Percentiles rank a stretch among this genome's conserved stretches.
Evolutionary conservation across 1,284 basidiomycete genomes (phyloP).

Genomic region (Chalciporus sp.): DNA sequence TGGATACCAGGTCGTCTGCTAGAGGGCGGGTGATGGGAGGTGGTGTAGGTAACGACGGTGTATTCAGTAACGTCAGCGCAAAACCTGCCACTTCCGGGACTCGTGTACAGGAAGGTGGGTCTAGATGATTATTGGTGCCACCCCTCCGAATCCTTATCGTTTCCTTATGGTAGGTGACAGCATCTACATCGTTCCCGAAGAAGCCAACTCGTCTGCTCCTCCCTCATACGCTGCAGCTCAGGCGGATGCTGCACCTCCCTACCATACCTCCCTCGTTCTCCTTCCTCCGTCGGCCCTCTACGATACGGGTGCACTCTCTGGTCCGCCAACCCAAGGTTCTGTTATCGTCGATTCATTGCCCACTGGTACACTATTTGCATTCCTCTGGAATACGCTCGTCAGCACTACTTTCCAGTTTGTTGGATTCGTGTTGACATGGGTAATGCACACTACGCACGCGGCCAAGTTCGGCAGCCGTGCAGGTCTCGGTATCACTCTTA

Average conservation of each 20-base stretch:
- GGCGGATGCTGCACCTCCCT: constrained; percentile 93
- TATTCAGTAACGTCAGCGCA: constrained; percentile 95
- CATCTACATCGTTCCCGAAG: constrained; percentile 75
- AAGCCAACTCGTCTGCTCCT: constrained; percentile 78
- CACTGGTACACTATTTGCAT: constrained; percentile 82
- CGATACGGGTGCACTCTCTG: constrained; percentile 40
- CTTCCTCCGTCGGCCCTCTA: constrained; percentile 58
- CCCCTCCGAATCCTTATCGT: not conserved
- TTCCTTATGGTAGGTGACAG: constrained; percentile 59
- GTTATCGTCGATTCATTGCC: constrained; percentile 77
- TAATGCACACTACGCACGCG: constrained; percentile 93
- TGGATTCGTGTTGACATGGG: constrained; percentile 93
- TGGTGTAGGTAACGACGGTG: constrained; percentile 86
- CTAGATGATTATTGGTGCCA: constrained; percentile 4
- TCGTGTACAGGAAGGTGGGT: constrained; percentile 64
- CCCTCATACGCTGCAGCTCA: constrained; percentile 91
- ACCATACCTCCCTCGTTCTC: constrained; percentile 97
- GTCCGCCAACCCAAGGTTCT: constrained; percentile 51
- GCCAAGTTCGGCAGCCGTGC: constrained; percentile 94
- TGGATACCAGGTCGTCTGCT: constrained; percentile 39
- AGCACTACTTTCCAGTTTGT: constrained; percentile 98
- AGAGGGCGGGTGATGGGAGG: constrained; percentile 54
- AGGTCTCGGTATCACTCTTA: constrained; percentile 92
- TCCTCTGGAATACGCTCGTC: constrained; percentile 92
- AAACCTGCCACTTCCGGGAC: constrained; percentile 70